Base-by-base conservation (phyloP, 331 rosid species). In the Stylosanthes scabra region DNA sequence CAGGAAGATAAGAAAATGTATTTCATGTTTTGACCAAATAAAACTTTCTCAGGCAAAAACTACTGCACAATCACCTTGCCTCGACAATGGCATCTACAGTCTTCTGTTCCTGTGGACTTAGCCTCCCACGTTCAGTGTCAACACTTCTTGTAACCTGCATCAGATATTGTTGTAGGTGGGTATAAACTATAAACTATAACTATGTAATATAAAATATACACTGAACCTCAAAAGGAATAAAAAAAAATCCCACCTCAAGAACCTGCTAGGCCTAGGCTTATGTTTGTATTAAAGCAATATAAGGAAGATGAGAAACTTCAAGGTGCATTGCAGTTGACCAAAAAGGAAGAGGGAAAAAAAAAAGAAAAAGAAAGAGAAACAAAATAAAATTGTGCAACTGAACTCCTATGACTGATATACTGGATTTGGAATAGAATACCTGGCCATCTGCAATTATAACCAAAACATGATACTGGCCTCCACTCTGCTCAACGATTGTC, bases 401-500 rank as follows among this genome's bases (percentile, higher is more conserved):
- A 9, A 42, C 10, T 42, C 11, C 46, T 6, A 9, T 42, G 11
- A 51, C 29, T 11, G 1, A 54, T 45, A 63, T 25, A 56, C 9
- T 39, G 68, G 42, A 79, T 61, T 51, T 68, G 52, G 66, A 66
- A 37, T 29, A 83, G 61, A 65, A 54, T 58, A 83, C 99, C 97
- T 93, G 98, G 65, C 98, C 98, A 71, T 93, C 97, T 6, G 98
- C 98, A 81, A 93, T 78, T 79, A 93, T 93, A 71, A 93, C 59
- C 77, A 93, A 80, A 63, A 93, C 97, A 83, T 93, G 98, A 80
- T 91, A 91, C 61, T 93, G 98, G 64, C 98, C 96, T 51, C 82
- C 88, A 77, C 96, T 93, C 83, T 89, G 89, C 85, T 83, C 96
- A 66, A 93, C 98, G 7, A 89, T 93, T 41, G 97, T 85, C 86